Evolutionary conservation across 2,329 filamentous ascomycete species (phyloP), one percentile per base, ranked within the genome.

Genomic region (Biscogniauxia mediterranea): DNA sequence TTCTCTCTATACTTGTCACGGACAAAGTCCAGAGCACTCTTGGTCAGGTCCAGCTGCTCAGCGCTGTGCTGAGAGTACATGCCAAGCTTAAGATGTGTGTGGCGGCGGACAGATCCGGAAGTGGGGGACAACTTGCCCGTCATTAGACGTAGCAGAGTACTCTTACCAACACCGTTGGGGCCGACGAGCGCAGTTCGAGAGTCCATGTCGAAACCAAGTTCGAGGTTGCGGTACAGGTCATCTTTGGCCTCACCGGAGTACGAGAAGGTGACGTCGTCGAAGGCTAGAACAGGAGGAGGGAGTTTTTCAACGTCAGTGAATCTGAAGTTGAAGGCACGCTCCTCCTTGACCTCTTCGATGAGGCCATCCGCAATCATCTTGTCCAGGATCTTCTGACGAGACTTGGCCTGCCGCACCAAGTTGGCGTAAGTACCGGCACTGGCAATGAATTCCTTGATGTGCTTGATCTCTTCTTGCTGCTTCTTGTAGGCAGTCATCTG

Each of bases 391-490:
- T 99, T 99, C 81, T 99, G 95, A 68, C 95, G 89, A 52, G 95
- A 98, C 85, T 99, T 99, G 80, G 96, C 96, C 81, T 99, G 95
- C 78, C 92, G 87, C 76, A 99, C 95, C 83, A 99, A 85, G 84
- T 99, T 99, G 86, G 96, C 95, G 75, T 99, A 99, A 64, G 95
- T 99, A 93, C 96, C 95, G 61, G 95, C 95, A 64, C 94, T 97
- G 74, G 96, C 95, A 77, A 99, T 99, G 85, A 99, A 99, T 82
- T 98, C 97, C 85, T 99, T 98, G 85, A 99, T 99, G 84, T 99
- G 96, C 70, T 88, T 86, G 78, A 99, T 99, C 83, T 99, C 95
- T 65, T 99, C 95, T 77, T 99, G 95, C 79, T 99, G 95, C 85
- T 99, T 99, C 78, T 91, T 85, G 83, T 99, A 99, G 66, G 95